Evolutionary conservation across 2,329 filamentous ascomycete genomes (phyloP), one percentile per base, ranked within the genome.

Genomic region (Zarea fungicola): DNA sequence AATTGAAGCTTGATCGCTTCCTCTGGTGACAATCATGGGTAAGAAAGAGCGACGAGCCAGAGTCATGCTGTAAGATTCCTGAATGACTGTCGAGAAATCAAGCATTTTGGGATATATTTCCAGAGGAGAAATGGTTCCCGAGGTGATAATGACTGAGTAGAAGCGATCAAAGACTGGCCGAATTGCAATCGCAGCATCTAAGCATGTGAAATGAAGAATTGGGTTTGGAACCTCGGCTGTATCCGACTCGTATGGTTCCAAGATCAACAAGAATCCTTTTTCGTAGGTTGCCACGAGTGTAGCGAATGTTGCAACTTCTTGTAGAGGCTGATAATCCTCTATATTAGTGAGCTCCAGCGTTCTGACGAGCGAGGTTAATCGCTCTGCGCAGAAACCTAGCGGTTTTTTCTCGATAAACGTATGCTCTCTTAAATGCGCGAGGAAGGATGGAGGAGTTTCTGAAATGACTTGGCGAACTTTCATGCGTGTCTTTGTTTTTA

Each of bases 31-130:
- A 55, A 99, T 93, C 89, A 99, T 95, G 2, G 93, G 93, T 54
- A 99, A 72, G 71, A 99, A 99, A n/a, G 93, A 96, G 49, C 87
- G 81, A 36, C 95, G 81, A 2, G 92, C 92, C 6, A 99, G 78
- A 0, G 93, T 97, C 90, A 99, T 99, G 54, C 83, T 84, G 70
- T 99, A 99, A 0, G 95, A 99, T 66, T 99, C 91, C 63, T 97
- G 91, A 3, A 97, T 86, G 1, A 97, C 90, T 2, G 91, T 89
- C 9, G 78, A 78, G 69, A 99, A 99, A 46, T 89, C 87, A 22
- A 99, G 83, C 91, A 99, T 99, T 62, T 96, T 96, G 0, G 93
- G 95, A 61, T 99, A 99, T 87, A 99, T 99, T 64, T 99, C 95
- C 4, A 99, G 71, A 0, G 93, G 93, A 2, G 93, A 97, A 53